A percentile compares a stretch with the other conserved stretches of the same genome.
phyloP scores from a whole-genome alignment of 2,329 filamentous ascomycete genomes.

The Hysterium pulicare region DNA sequence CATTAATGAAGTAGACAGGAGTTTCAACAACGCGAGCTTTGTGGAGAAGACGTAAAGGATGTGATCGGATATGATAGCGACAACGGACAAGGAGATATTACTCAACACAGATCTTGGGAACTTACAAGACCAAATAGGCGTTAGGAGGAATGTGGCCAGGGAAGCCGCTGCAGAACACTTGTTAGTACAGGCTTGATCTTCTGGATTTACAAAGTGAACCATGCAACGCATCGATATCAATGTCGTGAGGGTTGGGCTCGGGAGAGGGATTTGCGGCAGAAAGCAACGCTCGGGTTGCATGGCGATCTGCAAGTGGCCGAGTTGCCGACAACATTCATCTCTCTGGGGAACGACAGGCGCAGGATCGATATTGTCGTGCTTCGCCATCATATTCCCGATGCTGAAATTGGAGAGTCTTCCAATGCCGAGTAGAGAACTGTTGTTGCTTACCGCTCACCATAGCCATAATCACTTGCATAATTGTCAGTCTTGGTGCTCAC shows the following conservation, averaged over 20 bases:
- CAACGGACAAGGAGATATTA: neutral
- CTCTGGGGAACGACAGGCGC: too few species aligned
- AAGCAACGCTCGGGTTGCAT: neutral
- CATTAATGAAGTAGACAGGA: neutral
- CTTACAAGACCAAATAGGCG: conserved; percentile 80
- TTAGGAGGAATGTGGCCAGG: conserved; percentile 72
- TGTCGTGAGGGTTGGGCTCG: too few species aligned
- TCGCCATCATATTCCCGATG: too few species aligned
- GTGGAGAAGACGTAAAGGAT: neutral
- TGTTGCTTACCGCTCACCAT: conserved; percentile 32
- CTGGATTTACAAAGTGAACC: neutral
- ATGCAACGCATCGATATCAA: neutral
- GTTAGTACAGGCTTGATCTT: too few species aligned
- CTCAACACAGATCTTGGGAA: conserved; percentile 32
- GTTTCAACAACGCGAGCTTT: neutral
- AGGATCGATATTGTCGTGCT: too few species aligned
- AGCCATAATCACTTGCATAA: conserved; percentile 33
- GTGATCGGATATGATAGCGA: neutral
- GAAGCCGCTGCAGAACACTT: conserved; percentile 61
- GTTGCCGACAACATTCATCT: too few species aligned
- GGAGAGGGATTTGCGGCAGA: too few species aligned
- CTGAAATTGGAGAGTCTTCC: too few species aligned
- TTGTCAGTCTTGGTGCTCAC: conserved; percentile 1
- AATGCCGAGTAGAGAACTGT: neutral
- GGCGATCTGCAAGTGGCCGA: neutral